These are phyloP conservation scores for Mycena vulgaris DNA, from an alignment of 768 basidiomycete species.

Conservation along the genomic window DNA sequence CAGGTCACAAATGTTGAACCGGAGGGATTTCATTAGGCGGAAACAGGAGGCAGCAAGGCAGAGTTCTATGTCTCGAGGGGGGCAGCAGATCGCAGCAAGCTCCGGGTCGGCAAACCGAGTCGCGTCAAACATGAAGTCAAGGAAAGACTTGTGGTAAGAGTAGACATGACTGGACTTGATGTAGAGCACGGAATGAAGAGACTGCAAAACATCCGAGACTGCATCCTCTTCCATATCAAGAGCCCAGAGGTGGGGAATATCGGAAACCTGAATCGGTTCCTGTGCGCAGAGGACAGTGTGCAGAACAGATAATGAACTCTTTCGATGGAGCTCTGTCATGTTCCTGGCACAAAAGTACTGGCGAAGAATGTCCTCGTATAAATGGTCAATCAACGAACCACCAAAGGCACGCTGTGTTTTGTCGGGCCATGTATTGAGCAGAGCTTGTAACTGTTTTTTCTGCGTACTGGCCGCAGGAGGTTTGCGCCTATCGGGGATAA, in stretches of 20 bases:
- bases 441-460: neutral
- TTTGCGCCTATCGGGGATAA: neutral
- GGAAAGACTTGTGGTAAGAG: slow-evolving; percentile 14
- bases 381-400: neutral
- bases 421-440: slow-evolving; percentile 3
- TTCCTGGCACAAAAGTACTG: neutral
- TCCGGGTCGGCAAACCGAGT: neutral
- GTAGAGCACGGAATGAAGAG: slow-evolving; percentile 14
- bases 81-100: slow-evolving; percentile 3
- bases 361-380: slow-evolving; percentile 16
- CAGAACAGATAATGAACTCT: neutral
- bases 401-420: neutral
- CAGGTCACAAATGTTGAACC: too few species aligned
- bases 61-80: neutral
- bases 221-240: neutral
- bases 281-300: slow-evolving; percentile 7
- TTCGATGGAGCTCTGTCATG: neutral
- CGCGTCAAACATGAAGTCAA: neutral
- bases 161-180: neutral
- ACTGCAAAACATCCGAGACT: neutral
- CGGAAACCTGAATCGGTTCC: slow-evolving; percentile 3
- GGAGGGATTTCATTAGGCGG: neutral
- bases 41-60: slow-evolving; percentile 2
- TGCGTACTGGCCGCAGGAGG: neutral
- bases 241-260: neutral